Evolutionary conservation across 768 basidiomycete species (phyloP), one percentile per base, ranked within the genome.

Genomic region (Amylocystis lapponica): DNA sequence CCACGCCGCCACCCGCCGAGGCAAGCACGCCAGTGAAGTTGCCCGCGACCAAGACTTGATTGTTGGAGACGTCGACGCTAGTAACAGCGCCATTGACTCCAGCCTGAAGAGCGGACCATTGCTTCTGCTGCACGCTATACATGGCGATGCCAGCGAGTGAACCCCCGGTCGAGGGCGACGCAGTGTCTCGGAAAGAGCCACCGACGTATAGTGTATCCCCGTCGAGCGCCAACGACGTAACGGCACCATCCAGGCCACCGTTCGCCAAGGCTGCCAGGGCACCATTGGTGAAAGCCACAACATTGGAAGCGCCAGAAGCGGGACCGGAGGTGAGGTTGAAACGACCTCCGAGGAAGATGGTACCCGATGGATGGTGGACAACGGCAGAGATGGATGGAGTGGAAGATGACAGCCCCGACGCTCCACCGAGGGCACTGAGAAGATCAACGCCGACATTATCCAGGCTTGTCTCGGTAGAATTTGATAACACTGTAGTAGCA

Each of bases 141-240:
- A 77, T 57, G 0, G 83, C 90, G 25, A 95, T 62, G 27, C 80
- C 75, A 33, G 62, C 62, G 27, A 91, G 65, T 26, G 63, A 66
- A 41, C 76, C 75, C 35, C 72, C 65, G 2, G 69, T 73, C 0
- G 81, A 77, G 13, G 71, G 65, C 5, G 71, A 66, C 2, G 62
- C 60, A 0, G 90, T 86, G 48, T 86, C 82, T 1, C 71, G 74
- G 68, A 99, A 99, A 0, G 79, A 69, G 1, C 96, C 96, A n/a
- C 91, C 95, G 30, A 94, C 79, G 59, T 75, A 96, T 10, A 98
- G 63, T 16, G 68, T 68, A 53, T 86, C 72, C 10, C 76, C 80
- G 41, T 72, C 65, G 25, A 85, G 54, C n/a, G 74, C 67, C 30
- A 94, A 59, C 0, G 88, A 75, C 8, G 74, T 69, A 8, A 98